phyloP scores from a whole-genome alignment of 129 eudicot species.

The Chrysanthemum lavandulifolium region DNA sequence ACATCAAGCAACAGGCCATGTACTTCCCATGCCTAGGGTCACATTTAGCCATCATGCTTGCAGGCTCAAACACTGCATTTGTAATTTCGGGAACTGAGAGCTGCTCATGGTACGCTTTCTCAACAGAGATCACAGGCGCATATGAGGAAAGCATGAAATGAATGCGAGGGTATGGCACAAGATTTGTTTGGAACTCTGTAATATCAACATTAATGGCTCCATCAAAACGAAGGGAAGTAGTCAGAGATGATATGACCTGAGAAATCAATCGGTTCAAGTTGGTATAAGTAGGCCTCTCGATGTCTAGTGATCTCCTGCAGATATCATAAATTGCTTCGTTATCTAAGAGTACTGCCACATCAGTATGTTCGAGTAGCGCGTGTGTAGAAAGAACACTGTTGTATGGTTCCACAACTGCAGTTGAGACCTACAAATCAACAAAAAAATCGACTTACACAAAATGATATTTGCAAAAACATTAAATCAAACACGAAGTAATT shows the following conservation, averaged over 20 bases:
- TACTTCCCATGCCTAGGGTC: slow-evolving; percentile 88
- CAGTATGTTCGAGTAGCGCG: slow-evolving; percentile 11
- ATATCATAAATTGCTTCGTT: slow-evolving; percentile 17
- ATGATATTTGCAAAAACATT: no score
- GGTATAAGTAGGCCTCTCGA: slow-evolving; percentile 10
- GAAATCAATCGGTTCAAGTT: slow-evolving; percentile 8
- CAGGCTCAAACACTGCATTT: slow-evolving; percentile 81
- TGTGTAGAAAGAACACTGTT: slow-evolving; percentile 20
- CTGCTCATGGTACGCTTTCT: slow-evolving; percentile 84
- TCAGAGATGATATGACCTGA: slow-evolving; percentile 33
- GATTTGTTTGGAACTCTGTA: slow-evolving; percentile 85
- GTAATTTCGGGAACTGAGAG: slow-evolving; percentile 84
- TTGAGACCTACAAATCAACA: slow-evolving; percentile 17
- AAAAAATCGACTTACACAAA: neutral
- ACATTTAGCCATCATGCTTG: slow-evolving; percentile 91
- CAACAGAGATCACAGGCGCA: slow-evolving; percentile 85
- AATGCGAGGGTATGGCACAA: slow-evolving; percentile 88
- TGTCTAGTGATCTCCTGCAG: slow-evolving; percentile 20
- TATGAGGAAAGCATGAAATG: slow-evolving; percentile 90
- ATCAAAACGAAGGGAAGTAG: slow-evolving; percentile 86
- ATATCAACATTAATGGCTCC: slow-evolving; percentile 89
- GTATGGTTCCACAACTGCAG: slow-evolving; percentile 20
- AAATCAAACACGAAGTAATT: neutral
- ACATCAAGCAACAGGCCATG: slow-evolving; percentile 88
- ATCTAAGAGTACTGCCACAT: slow-evolving; percentile 8